These are phyloP conservation scores for Ceratorhiza oryzae-sativae DNA, from an alignment of 1,284 basidiomycete species.

Conservation along the genomic window DNA sequence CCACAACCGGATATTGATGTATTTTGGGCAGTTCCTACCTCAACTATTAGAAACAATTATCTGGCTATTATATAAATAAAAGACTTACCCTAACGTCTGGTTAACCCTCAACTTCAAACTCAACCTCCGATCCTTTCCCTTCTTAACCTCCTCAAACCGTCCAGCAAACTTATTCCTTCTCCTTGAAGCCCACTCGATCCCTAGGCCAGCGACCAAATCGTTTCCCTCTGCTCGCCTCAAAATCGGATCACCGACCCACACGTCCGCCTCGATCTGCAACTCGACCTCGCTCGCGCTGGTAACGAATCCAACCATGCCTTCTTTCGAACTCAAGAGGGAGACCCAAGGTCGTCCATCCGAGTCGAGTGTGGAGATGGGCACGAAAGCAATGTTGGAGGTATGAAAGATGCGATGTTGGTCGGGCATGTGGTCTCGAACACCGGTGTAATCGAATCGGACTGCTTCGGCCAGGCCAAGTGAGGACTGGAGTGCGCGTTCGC, in stretches of 20 bases:
- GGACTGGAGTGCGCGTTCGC: constrained; percentile 54
- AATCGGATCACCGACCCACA: constrained; percentile 67
- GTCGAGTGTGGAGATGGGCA: constrained; percentile 58
- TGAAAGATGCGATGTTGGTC: constrained; percentile 58
- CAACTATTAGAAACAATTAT: too few species aligned
- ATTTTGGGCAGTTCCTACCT: constrained; percentile 69
- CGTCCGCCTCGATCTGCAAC: constrained; percentile 55
- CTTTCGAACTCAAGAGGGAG: constrained; percentile 54
- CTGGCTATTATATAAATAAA: too few species aligned
- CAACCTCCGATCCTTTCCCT: constrained; percentile 46
- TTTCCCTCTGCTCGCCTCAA: constrained; percentile 42
- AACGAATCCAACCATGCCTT: constrained; percentile 58
- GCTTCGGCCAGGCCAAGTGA: constrained; percentile 49
- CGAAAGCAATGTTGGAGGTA: constrained; percentile 55
- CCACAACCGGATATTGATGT: constrained; percentile 64
- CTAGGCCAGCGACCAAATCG: constrained; percentile 60
- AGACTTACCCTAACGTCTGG: constrained; percentile 63
- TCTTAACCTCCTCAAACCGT: constrained; percentile 47
- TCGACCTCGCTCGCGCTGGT: constrained; percentile 53
- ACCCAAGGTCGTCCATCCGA: constrained; percentile 58
- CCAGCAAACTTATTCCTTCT: constrained; percentile 71
- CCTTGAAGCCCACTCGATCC: constrained; percentile 64
- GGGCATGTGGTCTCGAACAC: constrained; percentile 52
- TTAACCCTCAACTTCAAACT: constrained; percentile 56
- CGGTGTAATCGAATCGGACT: constrained; percentile 50